These are phyloP conservation scores for Pseudopediastrum boryanum DNA, from an alignment of 139 green algal genomes.

Conservation along the genomic window DNA sequence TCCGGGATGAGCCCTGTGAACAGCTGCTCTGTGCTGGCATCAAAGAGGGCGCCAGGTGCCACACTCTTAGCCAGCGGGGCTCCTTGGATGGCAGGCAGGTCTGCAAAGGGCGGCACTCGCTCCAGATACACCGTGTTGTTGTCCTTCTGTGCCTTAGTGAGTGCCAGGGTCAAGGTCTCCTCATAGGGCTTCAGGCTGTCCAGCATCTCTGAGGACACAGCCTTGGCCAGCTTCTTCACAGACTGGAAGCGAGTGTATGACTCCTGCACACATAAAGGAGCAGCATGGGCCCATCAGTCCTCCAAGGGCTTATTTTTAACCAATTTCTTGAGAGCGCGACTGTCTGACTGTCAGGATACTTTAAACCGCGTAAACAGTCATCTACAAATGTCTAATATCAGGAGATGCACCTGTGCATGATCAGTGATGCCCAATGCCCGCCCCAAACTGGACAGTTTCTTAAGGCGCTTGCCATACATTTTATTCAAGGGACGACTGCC, in stretches of 20 bases:
- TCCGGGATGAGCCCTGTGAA: constrained; percentile 82
- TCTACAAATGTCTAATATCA: too few species aligned
- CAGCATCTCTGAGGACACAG: constrained; percentile 39
- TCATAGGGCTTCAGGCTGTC: constrained; percentile 48
- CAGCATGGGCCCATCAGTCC: too few species aligned
- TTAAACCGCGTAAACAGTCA: too few species aligned
- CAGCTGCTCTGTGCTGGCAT: constrained; percentile 54
- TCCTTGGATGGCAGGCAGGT: constrained; percentile 62
- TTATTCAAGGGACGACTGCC: too few species aligned
- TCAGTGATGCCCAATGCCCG: too few species aligned
- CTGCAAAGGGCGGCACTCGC: constrained; percentile 46
- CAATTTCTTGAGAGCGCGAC: too few species aligned
- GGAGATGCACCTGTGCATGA: too few species aligned
- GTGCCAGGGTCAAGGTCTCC: constrained; percentile 44
- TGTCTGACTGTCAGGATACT: too few species aligned
- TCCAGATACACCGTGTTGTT: constrained; percentile 68
- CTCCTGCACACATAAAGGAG: constrained; percentile 76
- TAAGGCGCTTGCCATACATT: too few species aligned
- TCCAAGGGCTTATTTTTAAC: too few species aligned
- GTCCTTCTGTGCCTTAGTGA: constrained; percentile 60
- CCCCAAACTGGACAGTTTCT: too few species aligned
- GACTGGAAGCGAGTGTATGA: constrained; percentile 68
- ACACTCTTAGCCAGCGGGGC: constrained; percentile 69
- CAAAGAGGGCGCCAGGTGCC: constrained; percentile 41
- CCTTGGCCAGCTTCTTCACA: constrained; percentile 38